A percentile compares a stretch with the other conserved stretches of the same genome.
phyloP scores from a whole-genome alignment of 1,284 basidiomycete genomes.

The Schizophyllum amplum region DNA sequence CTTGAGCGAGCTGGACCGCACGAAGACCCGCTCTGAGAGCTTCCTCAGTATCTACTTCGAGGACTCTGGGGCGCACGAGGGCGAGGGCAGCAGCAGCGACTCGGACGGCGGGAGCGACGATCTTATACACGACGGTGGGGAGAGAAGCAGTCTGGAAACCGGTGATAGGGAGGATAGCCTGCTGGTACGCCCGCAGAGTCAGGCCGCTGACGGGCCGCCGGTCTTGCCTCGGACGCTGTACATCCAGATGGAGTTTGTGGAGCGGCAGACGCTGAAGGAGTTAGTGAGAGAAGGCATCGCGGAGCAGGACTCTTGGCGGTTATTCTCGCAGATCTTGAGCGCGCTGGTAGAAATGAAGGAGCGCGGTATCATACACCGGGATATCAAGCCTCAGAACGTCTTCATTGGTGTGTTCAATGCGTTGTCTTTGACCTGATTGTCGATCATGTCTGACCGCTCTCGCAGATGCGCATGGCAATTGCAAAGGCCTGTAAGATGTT shows the following conservation, averaged over 20 bases:
- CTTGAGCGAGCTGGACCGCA: constrained; percentile 41
- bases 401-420: constrained; percentile 60
- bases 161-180: constrained; percentile 26
- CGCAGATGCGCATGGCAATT: constrained; percentile 78
- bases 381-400: constrained; percentile 89
- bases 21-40: constrained; percentile 40
- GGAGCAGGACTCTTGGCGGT: constrained; percentile 83
- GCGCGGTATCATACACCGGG: constrained; percentile 69
- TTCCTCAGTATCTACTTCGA: constrained; percentile 80
- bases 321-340: constrained; percentile 90
- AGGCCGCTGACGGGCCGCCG: constrained; percentile 17
- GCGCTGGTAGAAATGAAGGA: constrained; percentile 88
- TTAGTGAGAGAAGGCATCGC: constrained; percentile 74
- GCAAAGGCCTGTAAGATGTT: constrained; percentile 59
- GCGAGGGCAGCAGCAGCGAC: constrained; percentile 34
- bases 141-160: constrained; percentile 2
- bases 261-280: constrained; percentile 76
- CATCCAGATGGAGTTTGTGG: constrained; percentile 94
- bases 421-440: neutral
- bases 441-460: neutral
- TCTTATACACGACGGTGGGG: neutral
- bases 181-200: constrained; percentile 26
- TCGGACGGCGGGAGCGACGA: constrained; percentile 28
- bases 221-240: constrained; percentile 53
- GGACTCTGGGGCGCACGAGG: constrained; percentile 26